Evolutionary conservation across 306 rosid genomes (phyloP), one percentile per base, ranked within the genome.

Genomic region (Inga oerstediana): DNA sequence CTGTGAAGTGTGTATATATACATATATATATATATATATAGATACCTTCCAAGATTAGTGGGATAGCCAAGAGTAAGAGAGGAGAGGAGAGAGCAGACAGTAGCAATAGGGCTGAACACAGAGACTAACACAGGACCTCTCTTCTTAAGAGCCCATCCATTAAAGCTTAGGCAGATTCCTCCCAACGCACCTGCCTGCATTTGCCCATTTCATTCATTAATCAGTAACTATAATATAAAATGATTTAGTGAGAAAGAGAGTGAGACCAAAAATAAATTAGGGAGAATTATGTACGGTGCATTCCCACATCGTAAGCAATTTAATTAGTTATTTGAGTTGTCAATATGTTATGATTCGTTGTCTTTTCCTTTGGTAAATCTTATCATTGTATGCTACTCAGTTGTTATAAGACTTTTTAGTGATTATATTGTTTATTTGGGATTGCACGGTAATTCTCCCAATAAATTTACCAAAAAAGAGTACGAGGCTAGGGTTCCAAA

Each of bases 51-150:
- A 69, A 91, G 45, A 24, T 81, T 88, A 48, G 92, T 7, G 45
- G 89, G 72, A 12, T 89, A 87, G 87, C 96, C 92, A 30, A 91
- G 13, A 72, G 91, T 82, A 76, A 61, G 45, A 61, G 84, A 83
- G 0, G 99, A 95, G 89, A 95, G 71, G 78, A 90, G 87, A 27
- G 99, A 87, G 89, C 89, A 80, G 24, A 95, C 90, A 9, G 99
- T 92, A 70, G 88, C 85, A 59, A 95, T 43, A 61, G 99, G 98
- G 83, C 79, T 91, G 86, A 93, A 95, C 90, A 94, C 79, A 24
- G 99, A 90, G 1, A 92, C 94, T 66, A 95, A 65, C 1, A 95
- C 97, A 5, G 97, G 96, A 17, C 98, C 99, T 93, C 90, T 93
- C 70, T 95, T 95, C 91, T 85, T 91, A 70, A 93, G 86, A 74